Conservation (phyloP, 345 rosid genomes). For the Dovyalis caffra region DNA sequence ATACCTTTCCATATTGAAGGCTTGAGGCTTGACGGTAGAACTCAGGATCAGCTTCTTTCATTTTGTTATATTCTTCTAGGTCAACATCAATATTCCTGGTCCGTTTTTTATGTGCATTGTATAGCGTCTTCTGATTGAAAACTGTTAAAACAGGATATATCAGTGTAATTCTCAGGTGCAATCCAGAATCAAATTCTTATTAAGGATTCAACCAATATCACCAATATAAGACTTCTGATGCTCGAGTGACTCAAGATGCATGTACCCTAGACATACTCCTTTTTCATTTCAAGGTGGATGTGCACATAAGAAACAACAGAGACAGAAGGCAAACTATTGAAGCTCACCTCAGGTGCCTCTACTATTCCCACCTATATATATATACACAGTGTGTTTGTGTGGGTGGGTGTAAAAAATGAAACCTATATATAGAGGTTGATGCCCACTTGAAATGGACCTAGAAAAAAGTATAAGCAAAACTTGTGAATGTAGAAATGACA, state of each 20-base stretch:
- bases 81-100: constrained; percentile 72
- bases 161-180: constrained; percentile 12
- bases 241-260: neutral
- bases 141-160: constrained; percentile 39
- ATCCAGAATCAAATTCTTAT: neutral
- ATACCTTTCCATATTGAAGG: constrained; percentile 89
- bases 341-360: neutral
- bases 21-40: constrained; percentile 94
- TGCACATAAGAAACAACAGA: neutral
- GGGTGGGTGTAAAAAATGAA: too few relatives aligned
- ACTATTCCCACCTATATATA: neutral
- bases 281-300: neutral
- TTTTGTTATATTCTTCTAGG: constrained; percentile 80
- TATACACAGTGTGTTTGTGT: too few relatives aligned
- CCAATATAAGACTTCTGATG: neutral
- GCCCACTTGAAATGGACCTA: too few relatives aligned
- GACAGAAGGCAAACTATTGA: neutral
- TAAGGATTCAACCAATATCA: neutral
- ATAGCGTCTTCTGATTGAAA: constrained; percentile 85
- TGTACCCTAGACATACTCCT: neutral
- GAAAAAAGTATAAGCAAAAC: too few relatives aligned
- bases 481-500: too few relatives aligned
- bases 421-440: too few relatives aligned
- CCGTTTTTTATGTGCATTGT: constrained; percentile 85
- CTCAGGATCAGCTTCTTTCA: constrained; percentile 98